Percentiles rank a stretch among this genome's conserved stretches.
Evolutionary conservation across 495 filamentous ascomycete species (phyloP).

Genomic region (Apiosordaria backusii): DNA sequence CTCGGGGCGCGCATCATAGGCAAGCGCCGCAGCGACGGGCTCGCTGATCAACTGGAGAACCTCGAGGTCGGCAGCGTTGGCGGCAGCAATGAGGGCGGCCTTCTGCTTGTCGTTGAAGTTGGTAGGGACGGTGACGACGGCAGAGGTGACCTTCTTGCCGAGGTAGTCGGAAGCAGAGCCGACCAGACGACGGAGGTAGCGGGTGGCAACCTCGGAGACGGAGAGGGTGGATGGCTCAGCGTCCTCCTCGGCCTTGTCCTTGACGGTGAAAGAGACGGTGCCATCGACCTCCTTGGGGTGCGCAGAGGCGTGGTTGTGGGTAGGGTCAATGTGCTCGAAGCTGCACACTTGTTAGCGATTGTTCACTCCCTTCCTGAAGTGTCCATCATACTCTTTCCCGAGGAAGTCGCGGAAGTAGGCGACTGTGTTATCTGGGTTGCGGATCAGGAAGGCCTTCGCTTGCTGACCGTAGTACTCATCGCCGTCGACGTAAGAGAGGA

Average conservation of each 20-base stretch:
- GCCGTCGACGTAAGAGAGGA: slow-evolving; percentile 88
- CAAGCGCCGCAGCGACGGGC: slow-evolving; percentile 85
- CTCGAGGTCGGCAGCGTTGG: slow-evolving; percentile 78
- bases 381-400: slow-evolving; percentile 70
- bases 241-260: slow-evolving; percentile 73
- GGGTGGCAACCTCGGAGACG: slow-evolving; percentile 80
- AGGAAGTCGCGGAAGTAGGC: slow-evolving; percentile 95
- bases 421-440: slow-evolving; percentile 88
- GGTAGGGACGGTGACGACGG: slow-evolving; percentile 90
- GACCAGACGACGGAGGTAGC: slow-evolving; percentile 78
- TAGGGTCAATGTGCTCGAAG: slow-evolving; percentile 94
- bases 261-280: slow-evolving; percentile 76
- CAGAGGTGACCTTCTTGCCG: slow-evolving; percentile 85
- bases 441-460: slow-evolving; percentile 86
- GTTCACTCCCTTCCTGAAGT: background rate
- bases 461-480: slow-evolving; percentile 97
- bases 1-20: slow-evolving; percentile 85
- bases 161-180: slow-evolving; percentile 85
- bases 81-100: slow-evolving; percentile 69
- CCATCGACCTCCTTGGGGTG: slow-evolving; percentile 76
- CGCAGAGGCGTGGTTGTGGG: slow-evolving; percentile 86
- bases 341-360: slow-evolving; percentile 31
- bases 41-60: slow-evolving; percentile 91
- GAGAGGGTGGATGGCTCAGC: slow-evolving; percentile 61
- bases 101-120: slow-evolving; percentile 86